Evolutionary conservation across 805 yeast species (phyloP), one percentile per base, ranked within the genome.

Genomic region (Barnettozyma siamensis): DNA sequence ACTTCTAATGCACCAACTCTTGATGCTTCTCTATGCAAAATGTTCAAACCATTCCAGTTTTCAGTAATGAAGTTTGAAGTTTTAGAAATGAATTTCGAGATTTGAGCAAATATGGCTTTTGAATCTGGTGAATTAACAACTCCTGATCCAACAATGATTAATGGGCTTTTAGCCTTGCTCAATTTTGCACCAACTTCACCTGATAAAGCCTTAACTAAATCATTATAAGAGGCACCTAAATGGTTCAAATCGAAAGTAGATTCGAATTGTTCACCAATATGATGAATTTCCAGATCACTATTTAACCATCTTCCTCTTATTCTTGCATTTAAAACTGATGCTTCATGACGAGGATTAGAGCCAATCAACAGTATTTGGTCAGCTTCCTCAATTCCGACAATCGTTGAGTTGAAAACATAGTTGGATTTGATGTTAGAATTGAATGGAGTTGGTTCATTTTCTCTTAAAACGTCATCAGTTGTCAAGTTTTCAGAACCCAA

Each of bases 331-430:
- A 86, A 71, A 15, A 87, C 94, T 33, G 95, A 88, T 44, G 95
- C 95, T 68, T 86, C 95, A 59, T 75, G 88, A 59, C 95, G 76
- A 44, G 95, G 94, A 69, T 86, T 86, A 35, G 95, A 79, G 47
- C 95, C 95, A 43, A 86, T 76, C 45, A 86, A 71, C 56, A 86
- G 70, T 47, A 86, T 80, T 52, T 76, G 86, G 58, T 87, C 95
- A 40, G 94, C 88, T 44, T 79, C 82, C 62, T 84, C 93, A 49
- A 86, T 73, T 34, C 93, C 93, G 41, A 75, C 79, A 47, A 86
- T 78, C 32, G 85, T 71, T 12, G 94, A 75, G 73, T 85, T 86
- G 74, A 86, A 86, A 39, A 80, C 67, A 63, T 83, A 86, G 68
- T 83, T 82, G 15, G 93, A 74, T 63, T 94, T 79, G 54, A 85